Percentiles rank a stretch among this genome's conserved stretches.
Evolutionary conservation across 495 filamentous ascomycete species (phyloP).

Genomic region (Ascobolus immersus): DNA sequence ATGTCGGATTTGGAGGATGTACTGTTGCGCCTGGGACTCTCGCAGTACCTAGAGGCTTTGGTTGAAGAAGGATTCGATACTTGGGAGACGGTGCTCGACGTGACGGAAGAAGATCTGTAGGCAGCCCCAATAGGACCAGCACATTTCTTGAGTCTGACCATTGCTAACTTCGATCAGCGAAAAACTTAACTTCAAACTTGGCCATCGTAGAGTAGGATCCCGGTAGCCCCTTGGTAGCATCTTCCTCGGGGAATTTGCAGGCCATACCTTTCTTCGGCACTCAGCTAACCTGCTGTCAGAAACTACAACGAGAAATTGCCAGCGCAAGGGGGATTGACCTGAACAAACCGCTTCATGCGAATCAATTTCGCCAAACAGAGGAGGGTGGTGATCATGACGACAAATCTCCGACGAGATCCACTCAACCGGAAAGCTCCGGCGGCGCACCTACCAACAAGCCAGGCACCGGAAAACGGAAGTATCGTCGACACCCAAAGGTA

Average conservation of each 20-base stretch:
- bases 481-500: conserved; percentile 56
- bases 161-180: conserved; percentile 21
- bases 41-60: conserved; percentile 43
- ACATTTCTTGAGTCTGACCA: conserved; percentile 8
- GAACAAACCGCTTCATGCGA: conserved; percentile 15
- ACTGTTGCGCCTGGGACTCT: conserved; percentile 45
- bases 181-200: conserved; percentile 44
- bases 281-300: conserved; percentile 4
- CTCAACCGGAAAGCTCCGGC: conserved; percentile 11
- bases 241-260: neutral
- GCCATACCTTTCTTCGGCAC: neutral
- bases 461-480: conserved; percentile 38
- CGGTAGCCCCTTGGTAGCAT: neutral
- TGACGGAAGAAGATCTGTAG: conserved; percentile 56
- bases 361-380: conserved; percentile 9
- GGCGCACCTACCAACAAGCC: conserved; percentile 11
- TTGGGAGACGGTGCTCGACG: conserved; percentile 56
- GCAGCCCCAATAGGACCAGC: conserved; percentile 9
- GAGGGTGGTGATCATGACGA: conserved; percentile 14
- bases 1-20: conserved; percentile 33
- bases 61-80: conserved; percentile 54
- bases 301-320: conserved; percentile 27
- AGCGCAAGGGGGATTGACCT: conserved; percentile 28
- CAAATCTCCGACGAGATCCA: conserved; percentile 9
- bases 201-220: conserved; percentile 43